phyloP scores from a whole-genome alignment of 208 protist species.

The Trichomonas gallinae region DNA sequence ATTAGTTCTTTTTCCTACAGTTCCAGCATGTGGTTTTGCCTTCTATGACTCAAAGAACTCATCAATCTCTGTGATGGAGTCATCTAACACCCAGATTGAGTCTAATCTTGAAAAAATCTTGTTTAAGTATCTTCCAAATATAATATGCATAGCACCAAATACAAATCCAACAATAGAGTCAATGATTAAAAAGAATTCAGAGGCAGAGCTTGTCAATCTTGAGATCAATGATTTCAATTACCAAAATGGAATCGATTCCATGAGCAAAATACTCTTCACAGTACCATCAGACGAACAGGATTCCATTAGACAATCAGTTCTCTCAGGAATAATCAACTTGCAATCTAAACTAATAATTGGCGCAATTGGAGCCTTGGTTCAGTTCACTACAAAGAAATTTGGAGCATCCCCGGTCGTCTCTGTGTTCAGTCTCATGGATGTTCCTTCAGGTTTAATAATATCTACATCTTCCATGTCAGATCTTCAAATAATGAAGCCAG shows the following conservation, averaged over 20 bases:
- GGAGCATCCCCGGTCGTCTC: not conserved
- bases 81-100: not conserved
- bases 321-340: not conserved
- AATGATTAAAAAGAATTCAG: not conserved
- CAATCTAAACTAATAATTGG: not conserved
- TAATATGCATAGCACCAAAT: not conserved
- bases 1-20: not conserved
- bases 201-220: not conserved
- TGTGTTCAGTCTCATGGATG: not conserved
- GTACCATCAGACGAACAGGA: not conserved
- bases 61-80: not conserved
- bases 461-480: not conserved
- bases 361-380: not conserved
- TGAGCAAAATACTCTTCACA: not conserved
- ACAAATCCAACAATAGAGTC: not conserved
- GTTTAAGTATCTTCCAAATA: not conserved
- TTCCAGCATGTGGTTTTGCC: not conserved
- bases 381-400: not conserved
- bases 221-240: not conserved
- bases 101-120: not conserved
- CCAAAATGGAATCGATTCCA: not conserved
- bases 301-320: not conserved
- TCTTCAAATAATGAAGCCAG: not conserved
- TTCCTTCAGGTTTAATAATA: not conserved
- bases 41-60: not conserved